Percentiles rank a stretch among this genome's conserved stretches.
Conservation (phyloP, 1,284 basidiomycete genomes). For the Ustilago nuda region DNA sequence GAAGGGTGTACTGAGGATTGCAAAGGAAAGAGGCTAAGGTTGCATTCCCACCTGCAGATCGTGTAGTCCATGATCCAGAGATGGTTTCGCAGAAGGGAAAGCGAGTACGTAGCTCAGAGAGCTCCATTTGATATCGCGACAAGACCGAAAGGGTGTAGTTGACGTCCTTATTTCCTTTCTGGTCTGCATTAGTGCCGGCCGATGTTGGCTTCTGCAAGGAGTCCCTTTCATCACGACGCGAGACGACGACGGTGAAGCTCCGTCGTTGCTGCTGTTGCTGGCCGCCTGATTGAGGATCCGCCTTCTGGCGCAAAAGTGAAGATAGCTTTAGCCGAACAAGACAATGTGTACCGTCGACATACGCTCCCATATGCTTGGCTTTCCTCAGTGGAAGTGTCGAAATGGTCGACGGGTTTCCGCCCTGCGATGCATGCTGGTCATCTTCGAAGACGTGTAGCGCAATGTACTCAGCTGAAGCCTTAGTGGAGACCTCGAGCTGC, state of each 20-base stretch:
- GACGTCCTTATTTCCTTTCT: constrained; percentile 20
- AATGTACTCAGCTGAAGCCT: constrained; percentile 75
- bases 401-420: not conserved
- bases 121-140: constrained; percentile 64
- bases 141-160: constrained; percentile 75
- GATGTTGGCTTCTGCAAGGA: not conserved
- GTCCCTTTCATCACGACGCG: constrained; percentile 55
- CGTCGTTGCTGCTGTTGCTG: constrained; percentile 6
- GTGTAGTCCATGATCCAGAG: constrained; percentile 73
- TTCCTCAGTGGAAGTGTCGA: constrained; percentile 16
- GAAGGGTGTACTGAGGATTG: constrained; percentile 87
- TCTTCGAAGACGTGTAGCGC: constrained; percentile 75
- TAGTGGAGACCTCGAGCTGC: not conserved
- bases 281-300: not conserved
- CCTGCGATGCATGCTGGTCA: constrained; percentile 29
- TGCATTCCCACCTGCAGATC: constrained; percentile 85
- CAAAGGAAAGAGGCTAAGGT: constrained; percentile 82
- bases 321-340: constrained; percentile 72
- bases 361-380: constrained; percentile 72
- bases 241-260: constrained; percentile 56
- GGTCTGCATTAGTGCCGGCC: constrained; percentile 5
- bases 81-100: constrained; percentile 44
- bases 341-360: constrained; percentile 81
- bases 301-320: not conserved
- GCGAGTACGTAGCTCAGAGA: constrained; percentile 37